Percentiles rank a stretch among this genome's conserved stretches.
These are phyloP conservation scores for Epicoccum nigrum DNA, from an alignment of 2,329 filamentous ascomycete genomes.

Conservation along the genomic window DNA sequence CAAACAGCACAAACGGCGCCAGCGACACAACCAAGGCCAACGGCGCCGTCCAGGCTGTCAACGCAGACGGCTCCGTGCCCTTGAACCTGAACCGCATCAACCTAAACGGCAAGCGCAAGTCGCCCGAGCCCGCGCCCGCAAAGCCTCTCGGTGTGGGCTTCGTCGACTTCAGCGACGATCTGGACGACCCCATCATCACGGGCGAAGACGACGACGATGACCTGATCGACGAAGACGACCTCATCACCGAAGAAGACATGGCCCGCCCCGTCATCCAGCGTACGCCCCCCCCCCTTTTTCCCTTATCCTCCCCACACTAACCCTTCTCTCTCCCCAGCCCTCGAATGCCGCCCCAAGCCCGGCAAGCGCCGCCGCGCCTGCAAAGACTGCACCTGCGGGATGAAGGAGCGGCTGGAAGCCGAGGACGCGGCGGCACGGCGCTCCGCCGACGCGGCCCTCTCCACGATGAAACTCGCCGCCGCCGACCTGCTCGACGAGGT, in stretches of 20 bases:
- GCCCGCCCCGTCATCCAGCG: conserved; percentile 78
- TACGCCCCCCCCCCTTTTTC: conserved; percentile 57
- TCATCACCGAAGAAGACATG: conserved; percentile 86
- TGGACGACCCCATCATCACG: conserved; percentile 58
- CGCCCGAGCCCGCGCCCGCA: conserved; percentile 39
- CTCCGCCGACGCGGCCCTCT: conserved; percentile 67
- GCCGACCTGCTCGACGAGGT: conserved; percentile 81
- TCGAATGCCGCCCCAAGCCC: conserved; percentile 84
- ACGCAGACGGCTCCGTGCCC: conserved; percentile 47
- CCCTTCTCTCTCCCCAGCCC: conserved; percentile 59
- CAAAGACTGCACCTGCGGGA: conserved; percentile 96
- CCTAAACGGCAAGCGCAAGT: conserved; percentile 52
- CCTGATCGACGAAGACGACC: conserved; percentile 86
- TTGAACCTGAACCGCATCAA: conserved; percentile 37
- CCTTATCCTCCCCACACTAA: not conserved
- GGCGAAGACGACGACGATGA: conserved; percentile 83
- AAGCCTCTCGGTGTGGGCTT: conserved; percentile 46
- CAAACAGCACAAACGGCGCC: conserved; percentile 22
- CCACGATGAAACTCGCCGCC: conserved; percentile 71
- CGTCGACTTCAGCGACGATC: conserved; percentile 70
- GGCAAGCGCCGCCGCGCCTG: conserved; percentile 91
- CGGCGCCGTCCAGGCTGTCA: conserved; percentile 28
- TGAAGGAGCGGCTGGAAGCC: conserved; percentile 82
- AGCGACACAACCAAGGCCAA: conserved; percentile 29
- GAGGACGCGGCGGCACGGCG: conserved; percentile 76